Base-by-base conservation (phyloP, 140 eudicot genomes). In the Stevia rebaudiana region DNA sequence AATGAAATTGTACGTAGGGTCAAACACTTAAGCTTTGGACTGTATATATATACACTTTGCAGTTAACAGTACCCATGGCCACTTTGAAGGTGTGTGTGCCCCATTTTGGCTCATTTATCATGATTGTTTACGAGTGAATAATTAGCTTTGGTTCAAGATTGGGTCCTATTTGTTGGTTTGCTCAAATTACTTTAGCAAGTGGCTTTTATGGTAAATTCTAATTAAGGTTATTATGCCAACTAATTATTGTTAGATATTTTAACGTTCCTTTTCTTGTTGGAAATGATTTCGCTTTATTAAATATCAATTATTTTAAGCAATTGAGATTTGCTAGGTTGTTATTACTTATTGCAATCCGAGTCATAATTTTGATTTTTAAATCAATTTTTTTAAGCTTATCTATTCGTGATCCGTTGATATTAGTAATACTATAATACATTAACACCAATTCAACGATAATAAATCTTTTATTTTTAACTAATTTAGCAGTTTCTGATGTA, bases 151-250 rank as follows among this genome's bases (percentile, higher is more conserved):
- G 16, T 55, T 41, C 35, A 25, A 54, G 48, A 69, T 30, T 56
- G 74, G 74, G 74, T 56, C 74, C 74, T 69, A 57, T 69, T 11
- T 55, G 55, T 40, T 69, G 74, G 59, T 23, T 11, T 16, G 16
- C 43, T 44, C 74, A 47, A 69, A 43, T 57, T 47, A 56, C 51
- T 56, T 69, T 31, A 28, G 11, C 56, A 31, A 65, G 74, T 69
- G 67, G 46, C 37, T 69, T 30, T 42, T 43, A 46, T 17, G 17
- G 67, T 69, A 43, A 57, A 57, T 57, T 43, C 36, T 42, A 56
- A 8, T 28, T 17, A 43, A 57, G 67, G 35, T 17, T 43, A 56
- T 17, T 15, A 15, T 42, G 22, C 35, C 44, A 68, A 41, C 55
- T 68, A 41, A 40, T 2, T 39, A 23, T 52, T 6, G 41, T 10